Base-by-base conservation (phyloP, 1,139 yeast species). In the Geotrichum cucujoidarum region DNA sequence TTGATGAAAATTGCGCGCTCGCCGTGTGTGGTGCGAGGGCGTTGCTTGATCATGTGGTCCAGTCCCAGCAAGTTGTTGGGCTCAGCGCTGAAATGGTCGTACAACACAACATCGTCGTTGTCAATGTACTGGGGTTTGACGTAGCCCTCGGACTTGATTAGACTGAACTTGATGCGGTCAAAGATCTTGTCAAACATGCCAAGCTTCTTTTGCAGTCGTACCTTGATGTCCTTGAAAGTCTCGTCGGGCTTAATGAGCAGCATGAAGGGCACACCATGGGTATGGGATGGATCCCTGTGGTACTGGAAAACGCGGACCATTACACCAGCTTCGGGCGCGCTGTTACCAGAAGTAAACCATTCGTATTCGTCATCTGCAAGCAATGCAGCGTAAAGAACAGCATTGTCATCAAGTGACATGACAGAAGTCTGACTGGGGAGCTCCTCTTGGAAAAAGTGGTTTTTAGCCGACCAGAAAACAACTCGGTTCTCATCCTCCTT, bases 221-320 rank as follows among this genome's bases (percentile, higher is more conserved):
- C 74, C 59, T 75, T 81, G 2, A 95, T 82, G n/a, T 77, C 80
- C 2, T 65, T 61, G 47, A 86, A 77, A 41, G 68, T 67, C 63
- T 94, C 98, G 18, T 73, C 65, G 7, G 61, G 57, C 30, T 58
- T 56, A 7, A 87, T 66, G 13, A 81, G 77, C 61, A 92, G 84
- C 21, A 84, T 69, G 63, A 92, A 92, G 5, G 98, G 96, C 31
- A 84, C 73, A n/a, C 97, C 94, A 63, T 94, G 98, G 18, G 80
- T 14, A 55, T 80, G 77, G 40, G 73, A 74, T 18, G 83, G 74
- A 43, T 81, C 87, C 58, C 83, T 85, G 63, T 83, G 77, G 68
- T 83, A 92, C 61, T 92, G 97, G 61, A 81, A 76, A 55, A 80
- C 83, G 16, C 73, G 63, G 5, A 77, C 69, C 31, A 77, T 54